A percentile compares a stretch with the other conserved stretches of the same genome.
Evolutionary conservation across 208 protist genomes (phyloP).

Genomic region (Angomonas deanei): DNA sequence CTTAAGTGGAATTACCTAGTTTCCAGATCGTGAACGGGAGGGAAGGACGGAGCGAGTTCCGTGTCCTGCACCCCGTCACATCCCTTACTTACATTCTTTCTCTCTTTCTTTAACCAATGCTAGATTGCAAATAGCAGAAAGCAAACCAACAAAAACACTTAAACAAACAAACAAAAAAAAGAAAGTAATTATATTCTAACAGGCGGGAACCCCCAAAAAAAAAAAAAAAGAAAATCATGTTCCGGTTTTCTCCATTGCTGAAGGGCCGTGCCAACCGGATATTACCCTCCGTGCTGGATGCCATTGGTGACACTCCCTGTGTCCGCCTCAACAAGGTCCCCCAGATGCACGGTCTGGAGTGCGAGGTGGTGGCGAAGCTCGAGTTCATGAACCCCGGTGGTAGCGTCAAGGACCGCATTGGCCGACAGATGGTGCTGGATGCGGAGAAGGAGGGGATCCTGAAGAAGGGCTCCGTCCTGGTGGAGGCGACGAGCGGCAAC

Average conservation of each 20-base stretch:
- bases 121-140: too few species aligned
- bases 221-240: not conserved
- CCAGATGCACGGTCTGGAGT: constrained; percentile 60
- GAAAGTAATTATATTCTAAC: too few species aligned
- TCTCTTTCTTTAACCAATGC: too few species aligned
- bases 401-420: constrained; percentile 98
- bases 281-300: constrained; percentile 46
- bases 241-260: not conserved
- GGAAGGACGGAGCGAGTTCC: too few species aligned
- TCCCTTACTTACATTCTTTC: too few species aligned
- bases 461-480: constrained; percentile 91
- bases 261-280: not conserved
- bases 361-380: constrained; percentile 90
- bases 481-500: constrained; percentile 97
- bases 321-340: constrained; percentile 84
- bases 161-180: not conserved
- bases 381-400: constrained; percentile 92
- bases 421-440: constrained; percentile 93
- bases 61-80: too few species aligned
- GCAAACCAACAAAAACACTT: not conserved
- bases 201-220: too few species aligned
- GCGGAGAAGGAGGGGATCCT: constrained; percentile 91
- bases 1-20: too few species aligned
- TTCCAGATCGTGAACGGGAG: too few species aligned
- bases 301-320: constrained; percentile 84